These are phyloP conservation scores for Cicer cuneatum DNA, from an alignment of 306 rosid species.

Conservation along the genomic window DNA sequence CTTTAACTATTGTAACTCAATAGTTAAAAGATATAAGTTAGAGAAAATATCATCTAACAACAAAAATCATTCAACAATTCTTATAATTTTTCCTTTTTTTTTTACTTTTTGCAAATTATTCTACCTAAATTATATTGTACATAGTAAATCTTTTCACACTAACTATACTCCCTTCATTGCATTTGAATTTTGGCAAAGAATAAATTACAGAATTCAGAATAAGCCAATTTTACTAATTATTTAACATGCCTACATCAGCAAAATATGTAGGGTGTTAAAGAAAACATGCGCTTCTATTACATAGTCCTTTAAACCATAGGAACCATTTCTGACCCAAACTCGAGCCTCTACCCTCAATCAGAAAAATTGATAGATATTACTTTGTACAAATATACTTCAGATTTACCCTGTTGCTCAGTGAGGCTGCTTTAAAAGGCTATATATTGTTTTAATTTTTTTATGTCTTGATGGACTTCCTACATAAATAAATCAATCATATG, in stretches of 20 bases:
- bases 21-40: too few species aligned
- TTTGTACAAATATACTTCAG: conserved; percentile 40
- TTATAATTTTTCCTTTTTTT: too few species aligned
- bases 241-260: conserved; percentile 18
- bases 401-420: conserved; percentile 23
- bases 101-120: too few species aligned
- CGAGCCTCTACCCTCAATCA: background rate
- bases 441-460: conserved; percentile 34
- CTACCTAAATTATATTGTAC: background rate
- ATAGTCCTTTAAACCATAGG: conserved; percentile 24
- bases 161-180: background rate
- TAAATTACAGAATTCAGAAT: background rate
- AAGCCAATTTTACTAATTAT: background rate
- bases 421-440: conserved; percentile 40
- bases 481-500: conserved; percentile 22
- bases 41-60: too few species aligned
- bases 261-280: conserved; percentile 23
- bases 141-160: background rate
- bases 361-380: conserved; percentile 18
- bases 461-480: conserved; percentile 27
- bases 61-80: too few species aligned
- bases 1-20: too few species aligned
- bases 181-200: background rate
- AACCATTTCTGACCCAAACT: conserved; percentile 33
- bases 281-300: background rate